phyloP scores from a whole-genome alignment of 2,329 filamentous ascomycete genomes.

The Venturiaceae sp. region DNA sequence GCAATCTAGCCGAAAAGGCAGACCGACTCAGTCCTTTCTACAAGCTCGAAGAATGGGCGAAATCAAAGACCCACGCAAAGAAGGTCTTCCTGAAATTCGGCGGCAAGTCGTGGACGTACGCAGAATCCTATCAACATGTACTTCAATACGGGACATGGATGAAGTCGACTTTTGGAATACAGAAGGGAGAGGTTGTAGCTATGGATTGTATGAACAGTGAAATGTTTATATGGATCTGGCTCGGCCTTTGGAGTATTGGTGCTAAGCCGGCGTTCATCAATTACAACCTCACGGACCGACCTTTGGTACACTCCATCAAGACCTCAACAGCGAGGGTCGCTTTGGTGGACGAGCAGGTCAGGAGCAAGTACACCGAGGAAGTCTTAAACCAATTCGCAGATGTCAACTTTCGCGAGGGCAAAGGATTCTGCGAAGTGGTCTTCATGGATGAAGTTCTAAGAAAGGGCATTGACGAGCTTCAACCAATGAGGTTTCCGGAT shows the following conservation, averaged over 20 bases:
- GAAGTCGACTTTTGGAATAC: constrained; percentile 51
- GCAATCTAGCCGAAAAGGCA: constrained; percentile 17
- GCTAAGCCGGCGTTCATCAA: constrained; percentile 81
- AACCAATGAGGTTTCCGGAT: constrained; percentile 5
- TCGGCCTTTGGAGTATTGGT: constrained; percentile 75
- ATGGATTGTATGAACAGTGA: constrained; percentile 75
- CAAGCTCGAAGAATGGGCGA: constrained; percentile 56
- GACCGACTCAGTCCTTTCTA: constrained; percentile 68
- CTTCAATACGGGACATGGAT: constrained; percentile 71
- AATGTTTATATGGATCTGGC: constrained; percentile 64
- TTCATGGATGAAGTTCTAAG: constrained; percentile 40
- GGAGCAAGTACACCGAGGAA: constrained; percentile 42
- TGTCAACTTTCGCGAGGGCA: constrained; percentile 26
- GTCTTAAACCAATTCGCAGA: constrained; percentile 30
- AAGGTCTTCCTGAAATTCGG: constrained; percentile 57
- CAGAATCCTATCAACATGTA: constrained; percentile 60
- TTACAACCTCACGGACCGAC: constrained; percentile 65
- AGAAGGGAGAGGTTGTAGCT: constrained; percentile 66
- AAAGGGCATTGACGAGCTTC: background rate
- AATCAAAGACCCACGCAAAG: constrained; percentile 30
- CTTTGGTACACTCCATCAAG: constrained; percentile 64
- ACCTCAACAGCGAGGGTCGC: constrained; percentile 58
- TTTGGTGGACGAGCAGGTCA: constrained; percentile 55
- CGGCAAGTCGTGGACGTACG: constrained; percentile 61
- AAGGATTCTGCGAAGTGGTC: constrained; percentile 45